These are phyloP conservation scores for Sicyos edulis DNA, from an alignment of 306 rosid genomes.

Conservation along the genomic window DNA sequence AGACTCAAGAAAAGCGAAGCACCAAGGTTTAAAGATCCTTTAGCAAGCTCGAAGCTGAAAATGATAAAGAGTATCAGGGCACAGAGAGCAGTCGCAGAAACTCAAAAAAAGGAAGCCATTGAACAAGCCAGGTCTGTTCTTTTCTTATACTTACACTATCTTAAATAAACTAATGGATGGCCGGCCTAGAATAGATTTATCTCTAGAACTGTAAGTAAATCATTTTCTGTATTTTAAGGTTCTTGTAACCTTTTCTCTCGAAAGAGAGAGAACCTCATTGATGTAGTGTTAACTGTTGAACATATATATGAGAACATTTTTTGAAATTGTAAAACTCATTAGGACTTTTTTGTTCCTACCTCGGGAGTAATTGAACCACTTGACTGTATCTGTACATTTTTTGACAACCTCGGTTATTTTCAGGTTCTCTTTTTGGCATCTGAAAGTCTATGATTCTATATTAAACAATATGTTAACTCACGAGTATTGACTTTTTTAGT, in stretches of 20 bases:
- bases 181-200: neutral
- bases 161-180: no score
- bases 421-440: no score
- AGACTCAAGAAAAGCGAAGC: conserved; percentile 40
- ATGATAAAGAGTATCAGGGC: conserved; percentile 84
- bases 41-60: conserved; percentile 77
- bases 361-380: neutral
- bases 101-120: conserved; percentile 56
- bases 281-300: neutral
- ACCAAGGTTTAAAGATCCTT: conserved; percentile 78
- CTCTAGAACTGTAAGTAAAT: no score
- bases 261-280: no score
- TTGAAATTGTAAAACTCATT: neutral
- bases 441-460: no score
- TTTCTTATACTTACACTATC: neutral
- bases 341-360: neutral
- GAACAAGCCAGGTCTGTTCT: conserved; percentile 69
- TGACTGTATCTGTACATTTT: neutral
- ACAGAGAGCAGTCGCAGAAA: conserved; percentile 60
- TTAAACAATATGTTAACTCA: no score
- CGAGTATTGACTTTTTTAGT: neutral
- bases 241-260: no score
- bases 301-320: neutral
- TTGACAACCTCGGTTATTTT: no score
- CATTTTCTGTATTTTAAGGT: no score